Evolutionary conservation across 805 yeast genomes (phyloP).

Genomic region (Kazachstania kunashirensis): DNA sequence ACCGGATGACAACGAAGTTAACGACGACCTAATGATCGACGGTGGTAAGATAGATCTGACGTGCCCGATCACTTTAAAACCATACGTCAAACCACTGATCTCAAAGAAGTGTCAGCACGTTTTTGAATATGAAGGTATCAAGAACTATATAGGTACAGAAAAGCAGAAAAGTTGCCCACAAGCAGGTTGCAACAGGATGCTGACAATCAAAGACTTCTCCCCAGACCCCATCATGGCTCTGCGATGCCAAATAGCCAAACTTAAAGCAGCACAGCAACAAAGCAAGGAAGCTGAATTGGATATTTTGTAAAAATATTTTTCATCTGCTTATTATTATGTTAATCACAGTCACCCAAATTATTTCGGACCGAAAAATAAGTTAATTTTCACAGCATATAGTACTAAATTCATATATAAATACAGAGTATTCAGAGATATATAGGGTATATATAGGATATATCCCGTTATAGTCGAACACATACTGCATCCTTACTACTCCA

Average conservation of each 20-base stretch:
- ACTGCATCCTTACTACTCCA: no score
- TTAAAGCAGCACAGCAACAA: constrained; percentile 1
- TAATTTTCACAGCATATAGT: background rate
- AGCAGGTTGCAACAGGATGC: constrained; percentile 39
- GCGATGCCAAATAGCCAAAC: constrained; percentile 35
- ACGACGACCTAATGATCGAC: constrained; percentile 53
- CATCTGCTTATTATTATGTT: no score
- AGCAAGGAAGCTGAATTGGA: constrained; percentile 5
- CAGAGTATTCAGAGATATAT: background rate
- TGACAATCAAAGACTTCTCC: constrained; percentile 32
- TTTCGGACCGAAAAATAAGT: background rate
- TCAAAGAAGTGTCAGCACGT: constrained; percentile 52
- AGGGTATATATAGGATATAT: no score
- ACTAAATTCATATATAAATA: background rate
- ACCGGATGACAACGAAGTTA: constrained; percentile 39
- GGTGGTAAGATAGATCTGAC: constrained; percentile 63
- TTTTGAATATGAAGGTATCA: constrained; percentile 43
- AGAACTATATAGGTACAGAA: constrained; percentile 24
- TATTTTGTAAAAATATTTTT: constrained; percentile 1
- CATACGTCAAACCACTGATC: constrained; percentile 46
- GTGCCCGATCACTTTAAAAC: constrained; percentile 55
- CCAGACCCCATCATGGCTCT: constrained; percentile 47
- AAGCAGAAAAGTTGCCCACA: constrained; percentile 44
- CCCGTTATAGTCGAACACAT: no score
- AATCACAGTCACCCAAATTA: no score